A percentile compares a stretch with the other conserved stretches of the same genome.
Evolutionary conservation across 352 stramenopile species (phyloP).

Genomic region (Phytophthora quininea): DNA sequence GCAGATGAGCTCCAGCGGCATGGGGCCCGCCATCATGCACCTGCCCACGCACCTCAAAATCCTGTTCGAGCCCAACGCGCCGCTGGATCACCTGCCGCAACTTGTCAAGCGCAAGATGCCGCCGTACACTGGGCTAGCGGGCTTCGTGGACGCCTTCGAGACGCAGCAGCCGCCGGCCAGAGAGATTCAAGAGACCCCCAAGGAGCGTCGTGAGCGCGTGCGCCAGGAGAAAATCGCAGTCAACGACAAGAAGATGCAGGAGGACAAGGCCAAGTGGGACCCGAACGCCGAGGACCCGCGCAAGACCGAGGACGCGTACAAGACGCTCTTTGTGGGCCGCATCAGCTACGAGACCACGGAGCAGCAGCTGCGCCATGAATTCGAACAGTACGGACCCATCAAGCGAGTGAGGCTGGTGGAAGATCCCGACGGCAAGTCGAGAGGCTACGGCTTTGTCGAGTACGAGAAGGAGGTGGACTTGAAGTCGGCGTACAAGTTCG

Average conservation of each 20-base stretch:
- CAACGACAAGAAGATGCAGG: constrained; percentile 72
- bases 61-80: constrained; percentile 82
- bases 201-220: constrained; percentile 70
- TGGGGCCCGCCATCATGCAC: constrained; percentile 84
- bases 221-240: constrained; percentile 61
- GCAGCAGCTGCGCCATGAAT: constrained; percentile 96
- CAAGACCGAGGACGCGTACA: constrained; percentile 94
- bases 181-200: constrained; percentile 75
- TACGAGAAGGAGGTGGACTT: constrained; percentile 98
- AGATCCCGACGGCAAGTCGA: constrained; percentile 90
- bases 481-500: constrained; percentile 94
- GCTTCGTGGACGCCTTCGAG: constrained; percentile 65
- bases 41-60: constrained; percentile 80
- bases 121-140: constrained; percentile 66
- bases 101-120: constrained; percentile 89
- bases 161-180: constrained; percentile 55
- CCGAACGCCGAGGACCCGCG: constrained; percentile 59
- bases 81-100: constrained; percentile 72
- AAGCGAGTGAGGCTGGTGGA: constrained; percentile 90
- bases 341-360: constrained; percentile 99
- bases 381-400: constrained; percentile 94
- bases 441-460: constrained; percentile 98
- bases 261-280: constrained; percentile 73
- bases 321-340: constrained; percentile 97
- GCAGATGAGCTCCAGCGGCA: constrained; percentile 88